Conservation (phyloP, 2,329 filamentous ascomycete species). For the Aspergillus sp. region DNA sequence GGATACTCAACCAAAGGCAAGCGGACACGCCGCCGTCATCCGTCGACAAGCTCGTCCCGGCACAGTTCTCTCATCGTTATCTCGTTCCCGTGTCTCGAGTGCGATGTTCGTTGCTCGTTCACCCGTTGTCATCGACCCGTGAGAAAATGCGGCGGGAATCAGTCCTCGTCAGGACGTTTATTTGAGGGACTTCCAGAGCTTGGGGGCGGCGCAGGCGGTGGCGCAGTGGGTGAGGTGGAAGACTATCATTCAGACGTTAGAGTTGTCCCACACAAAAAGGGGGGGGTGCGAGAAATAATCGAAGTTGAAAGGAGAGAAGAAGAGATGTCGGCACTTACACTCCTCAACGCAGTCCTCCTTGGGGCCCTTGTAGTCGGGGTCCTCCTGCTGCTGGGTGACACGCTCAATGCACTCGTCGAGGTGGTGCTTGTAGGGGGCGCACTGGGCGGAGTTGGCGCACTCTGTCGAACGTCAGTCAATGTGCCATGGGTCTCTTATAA, state of each 20-base stretch:
- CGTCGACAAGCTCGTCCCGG: slow-evolving; percentile 1
- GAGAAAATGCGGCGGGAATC: slow-evolving; percentile 15
- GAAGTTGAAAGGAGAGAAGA: neutral
- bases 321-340: slow-evolving; percentile 64
- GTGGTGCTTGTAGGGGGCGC: slow-evolving; percentile 90
- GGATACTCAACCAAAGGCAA: neutral
- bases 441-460: slow-evolving; percentile 83
- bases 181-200: slow-evolving; percentile 91
- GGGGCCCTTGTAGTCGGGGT: slow-evolving; percentile 67
- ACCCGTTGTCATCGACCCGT: slow-evolving; percentile 15
- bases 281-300: neutral
- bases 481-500: neutral
- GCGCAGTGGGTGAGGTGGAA: slow-evolving; percentile 99
- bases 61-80: slow-evolving; percentile 11
- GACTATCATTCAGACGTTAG: slow-evolving; percentile 56
- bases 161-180: slow-evolving; percentile 52
- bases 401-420: slow-evolving; percentile 97
- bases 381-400: slow-evolving; percentile 68
- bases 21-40: neutral
- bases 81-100: slow-evolving; percentile 4
- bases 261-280: too few relatives aligned
- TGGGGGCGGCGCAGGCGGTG: slow-evolving; percentile 86
- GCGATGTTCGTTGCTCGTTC: slow-evolving; percentile 3
- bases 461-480: slow-evolving; percentile 56
- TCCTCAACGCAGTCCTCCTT: slow-evolving; percentile 98